Evolutionary conservation across 768 basidiomycete species (phyloP).

Genomic region (Agaricus subrufescens): DNA sequence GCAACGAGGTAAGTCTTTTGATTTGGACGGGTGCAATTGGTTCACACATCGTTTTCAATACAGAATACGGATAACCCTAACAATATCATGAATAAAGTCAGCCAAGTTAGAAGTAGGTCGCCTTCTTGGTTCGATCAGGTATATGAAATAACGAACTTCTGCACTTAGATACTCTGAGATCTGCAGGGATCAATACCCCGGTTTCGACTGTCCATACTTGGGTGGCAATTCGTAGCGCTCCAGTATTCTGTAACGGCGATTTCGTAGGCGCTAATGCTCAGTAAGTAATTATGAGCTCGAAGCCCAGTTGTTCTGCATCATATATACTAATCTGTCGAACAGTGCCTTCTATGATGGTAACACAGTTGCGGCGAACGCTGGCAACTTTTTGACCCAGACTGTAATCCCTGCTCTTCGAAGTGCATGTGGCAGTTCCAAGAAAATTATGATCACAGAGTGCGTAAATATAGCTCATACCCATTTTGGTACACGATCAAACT

Average conservation of each 20-base stretch:
- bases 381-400: conserved; percentile 34
- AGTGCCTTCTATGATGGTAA: conserved; percentile 34
- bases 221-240: conserved; percentile 28
- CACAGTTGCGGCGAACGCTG: conserved; percentile 25
- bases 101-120: conserved; percentile 26
- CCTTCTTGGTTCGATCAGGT: not conserved
- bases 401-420: conserved; percentile 30
- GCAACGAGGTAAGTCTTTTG: conserved; percentile 26
- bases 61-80: conserved; percentile 24
- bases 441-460: conserved; percentile 31
- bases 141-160: not conserved
- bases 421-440: conserved; percentile 31
- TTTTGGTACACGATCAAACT: not conserved
- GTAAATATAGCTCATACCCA: not conserved
- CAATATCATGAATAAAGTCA: conserved; percentile 32
- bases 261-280: conserved; percentile 37
- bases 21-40: not conserved
- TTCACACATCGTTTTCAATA: not conserved
- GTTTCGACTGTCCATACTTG: conserved; percentile 36
- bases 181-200: conserved; percentile 27
- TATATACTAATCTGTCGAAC: not conserved
- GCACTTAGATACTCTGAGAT: conserved; percentile 24
- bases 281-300: conserved; percentile 14
- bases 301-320: no score
- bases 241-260: conserved; percentile 28